phyloP scores from a whole-genome alignment of 208 protist species.

The Zelonia costaricensis region DNA sequence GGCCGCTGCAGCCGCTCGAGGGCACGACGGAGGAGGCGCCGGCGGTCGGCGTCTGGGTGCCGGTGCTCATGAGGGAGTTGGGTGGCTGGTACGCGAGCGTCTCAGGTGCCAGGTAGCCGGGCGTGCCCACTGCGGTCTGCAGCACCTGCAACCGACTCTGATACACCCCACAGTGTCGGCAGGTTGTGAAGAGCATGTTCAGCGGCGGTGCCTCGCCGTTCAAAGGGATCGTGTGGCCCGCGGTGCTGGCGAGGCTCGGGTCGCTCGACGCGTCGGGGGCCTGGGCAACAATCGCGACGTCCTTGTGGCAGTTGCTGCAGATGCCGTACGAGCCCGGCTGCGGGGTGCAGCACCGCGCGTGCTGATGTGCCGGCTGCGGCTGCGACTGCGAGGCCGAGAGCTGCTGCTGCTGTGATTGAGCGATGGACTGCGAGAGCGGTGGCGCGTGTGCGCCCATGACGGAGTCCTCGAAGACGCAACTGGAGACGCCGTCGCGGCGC shows the following conservation, averaged over 20 bases:
- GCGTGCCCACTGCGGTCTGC: slow-evolving; percentile 67
- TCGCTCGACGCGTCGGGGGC: background rate
- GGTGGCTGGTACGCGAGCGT: slow-evolving; percentile 53
- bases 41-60: background rate
- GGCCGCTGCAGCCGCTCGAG: background rate
- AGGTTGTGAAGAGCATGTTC: slow-evolving; percentile 42
- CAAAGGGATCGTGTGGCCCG: background rate
- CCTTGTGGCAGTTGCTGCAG: slow-evolving; percentile 30
- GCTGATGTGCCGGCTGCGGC: too few species aligned
- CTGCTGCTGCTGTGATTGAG: background rate
- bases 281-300: slow-evolving; percentile 28
- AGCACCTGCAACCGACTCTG: slow-evolving; percentile 46
- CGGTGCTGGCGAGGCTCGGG: background rate
- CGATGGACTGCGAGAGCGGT: too few species aligned
- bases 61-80: slow-evolving; percentile 29
- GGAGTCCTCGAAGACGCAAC: too few species aligned
- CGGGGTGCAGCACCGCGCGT: slow-evolving; percentile 16
- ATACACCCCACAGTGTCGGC: slow-evolving; percentile 40
- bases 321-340: slow-evolving; percentile 35
- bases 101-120: slow-evolving; percentile 82
- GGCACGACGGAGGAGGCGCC: background rate
- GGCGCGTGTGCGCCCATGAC: too few species aligned
- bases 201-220: slow-evolving; percentile 15
- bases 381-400: background rate
- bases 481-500: background rate